Evolutionary conservation across 768 basidiomycete genomes (phyloP).

Genomic region (Pholiota conissans): DNA sequence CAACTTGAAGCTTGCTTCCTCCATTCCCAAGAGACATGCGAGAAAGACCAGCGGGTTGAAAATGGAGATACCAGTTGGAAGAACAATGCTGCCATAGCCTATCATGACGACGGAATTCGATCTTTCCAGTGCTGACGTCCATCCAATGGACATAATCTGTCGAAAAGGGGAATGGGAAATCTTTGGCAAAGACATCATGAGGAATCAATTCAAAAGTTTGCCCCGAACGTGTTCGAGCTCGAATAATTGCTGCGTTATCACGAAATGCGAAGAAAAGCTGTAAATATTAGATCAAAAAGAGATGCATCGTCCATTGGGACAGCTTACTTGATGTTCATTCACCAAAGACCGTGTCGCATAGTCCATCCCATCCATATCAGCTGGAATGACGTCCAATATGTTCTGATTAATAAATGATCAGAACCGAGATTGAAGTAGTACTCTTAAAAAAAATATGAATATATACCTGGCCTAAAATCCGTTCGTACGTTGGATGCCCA

Average conservation of each 20-base stretch:
- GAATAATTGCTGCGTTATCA: constrained; percentile 10
- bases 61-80: constrained; percentile 30
- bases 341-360: constrained; percentile 25
- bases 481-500: constrained; percentile 29
- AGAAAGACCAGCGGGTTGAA: constrained; percentile 10
- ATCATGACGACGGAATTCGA: constrained; percentile 33
- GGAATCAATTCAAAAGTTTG: constrained; percentile 36
- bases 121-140: constrained; percentile 16
- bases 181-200: constrained; percentile 19
- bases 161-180: constrained; percentile 30
- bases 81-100: constrained; percentile 26
- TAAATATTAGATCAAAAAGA: background rate
- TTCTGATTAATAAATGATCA: constrained; percentile 13
- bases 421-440: background rate
- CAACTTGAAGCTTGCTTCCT: constrained; percentile 17
- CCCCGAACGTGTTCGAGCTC: constrained; percentile 15
- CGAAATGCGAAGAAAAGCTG: constrained; percentile 33
- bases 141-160: constrained; percentile 36
- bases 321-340: constrained; percentile 17
- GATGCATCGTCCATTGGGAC: background rate
- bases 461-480: constrained; percentile 35
- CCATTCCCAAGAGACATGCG: constrained; percentile 7
- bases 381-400: constrained; percentile 35
- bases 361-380: constrained; percentile 31
- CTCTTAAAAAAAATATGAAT: too few species aligned